Conservation (phyloP, 352 stramenopile genomes). For the Globisporangium takayamanum region DNA sequence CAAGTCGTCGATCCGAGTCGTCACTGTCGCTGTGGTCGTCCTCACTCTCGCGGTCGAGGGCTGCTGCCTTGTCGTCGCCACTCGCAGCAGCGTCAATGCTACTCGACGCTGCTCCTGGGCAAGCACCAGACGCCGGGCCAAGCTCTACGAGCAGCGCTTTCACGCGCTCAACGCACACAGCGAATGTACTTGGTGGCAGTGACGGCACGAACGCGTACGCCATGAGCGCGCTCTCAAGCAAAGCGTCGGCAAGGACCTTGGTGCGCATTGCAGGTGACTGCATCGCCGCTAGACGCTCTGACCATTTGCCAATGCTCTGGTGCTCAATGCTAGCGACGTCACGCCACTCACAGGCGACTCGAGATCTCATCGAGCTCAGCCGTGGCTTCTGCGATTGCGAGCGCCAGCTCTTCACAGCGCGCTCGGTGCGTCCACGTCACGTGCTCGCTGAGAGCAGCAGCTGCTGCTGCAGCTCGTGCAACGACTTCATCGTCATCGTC, state of each 20-base stretch:
- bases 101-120: too few species aligned
- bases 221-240: slow-evolving; percentile 5
- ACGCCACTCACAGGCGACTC: slow-evolving; percentile 4
- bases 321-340: neutral
- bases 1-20: neutral
- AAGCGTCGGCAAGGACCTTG: slow-evolving; percentile 2
- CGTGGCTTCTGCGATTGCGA: slow-evolving; percentile 17
- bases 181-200: neutral
- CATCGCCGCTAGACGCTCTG: neutral
- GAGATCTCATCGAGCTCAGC: slow-evolving; percentile 1
- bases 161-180: neutral
- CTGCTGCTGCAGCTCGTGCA: neutral
- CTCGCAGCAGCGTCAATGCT: too few species aligned
- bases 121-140: neutral
- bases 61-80: neutral
- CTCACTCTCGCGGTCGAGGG: neutral
- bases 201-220: slow-evolving; percentile 14
- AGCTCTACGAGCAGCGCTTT: slow-evolving; percentile 4
- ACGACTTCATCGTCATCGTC: neutral
- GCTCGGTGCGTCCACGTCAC: slow-evolving; percentile 8
- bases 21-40: neutral
- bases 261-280: neutral
- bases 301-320: slow-evolving; percentile 2
- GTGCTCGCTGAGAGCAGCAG: slow-evolving; percentile 1
- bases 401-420: slow-evolving; percentile 19